Conservation (phyloP, 306 rosid genomes). For the Castanea sativa region DNA sequence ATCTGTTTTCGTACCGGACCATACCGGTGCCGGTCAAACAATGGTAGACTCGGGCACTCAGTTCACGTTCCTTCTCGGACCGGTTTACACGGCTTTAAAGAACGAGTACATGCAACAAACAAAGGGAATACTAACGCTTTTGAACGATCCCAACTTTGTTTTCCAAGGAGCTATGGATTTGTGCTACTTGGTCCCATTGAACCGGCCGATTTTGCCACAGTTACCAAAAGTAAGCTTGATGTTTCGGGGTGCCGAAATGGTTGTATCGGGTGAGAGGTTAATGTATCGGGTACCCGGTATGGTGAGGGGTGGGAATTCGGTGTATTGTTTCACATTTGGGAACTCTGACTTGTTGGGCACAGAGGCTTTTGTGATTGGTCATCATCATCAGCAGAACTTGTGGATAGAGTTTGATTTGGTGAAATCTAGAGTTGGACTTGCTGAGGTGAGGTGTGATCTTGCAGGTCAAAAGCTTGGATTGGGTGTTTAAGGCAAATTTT, state of each 20-base stretch:
- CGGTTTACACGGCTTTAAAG: constrained; percentile 65
- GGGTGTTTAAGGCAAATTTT: not conserved
- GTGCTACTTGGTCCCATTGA: constrained; percentile 40
- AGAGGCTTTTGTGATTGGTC: constrained; percentile 75
- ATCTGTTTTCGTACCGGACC: constrained; percentile 53
- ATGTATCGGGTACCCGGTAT: constrained; percentile 57
- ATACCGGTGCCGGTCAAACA: constrained; percentile 89
- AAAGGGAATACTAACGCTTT: constrained; percentile 27
- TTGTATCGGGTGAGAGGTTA: constrained; percentile 51
- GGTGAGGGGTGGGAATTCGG: constrained; percentile 44
- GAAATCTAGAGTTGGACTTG: constrained; percentile 74
- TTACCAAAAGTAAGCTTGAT: constrained; percentile 61
- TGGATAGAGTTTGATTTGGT: constrained; percentile 90
- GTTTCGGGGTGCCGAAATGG: constrained; percentile 79
- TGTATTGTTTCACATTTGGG: constrained; percentile 81
- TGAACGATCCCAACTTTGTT: constrained; percentile 56
- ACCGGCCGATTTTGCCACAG: constrained; percentile 3
- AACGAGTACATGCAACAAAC: constrained; percentile 59
- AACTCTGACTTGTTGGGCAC: constrained; percentile 69
- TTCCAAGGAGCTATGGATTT: constrained; percentile 85
- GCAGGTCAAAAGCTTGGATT: constrained; percentile 65
- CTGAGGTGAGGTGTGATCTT: constrained; percentile 58
- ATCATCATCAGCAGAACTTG: constrained; percentile 83
- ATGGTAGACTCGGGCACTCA: constrained; percentile 92
- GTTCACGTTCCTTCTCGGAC: constrained; percentile 75